A percentile compares a stretch with the other conserved stretches of the same genome.
Evolutionary conservation across 2,329 filamentous ascomycete species (phyloP).

Genomic region (Aspergillus sp.): DNA sequence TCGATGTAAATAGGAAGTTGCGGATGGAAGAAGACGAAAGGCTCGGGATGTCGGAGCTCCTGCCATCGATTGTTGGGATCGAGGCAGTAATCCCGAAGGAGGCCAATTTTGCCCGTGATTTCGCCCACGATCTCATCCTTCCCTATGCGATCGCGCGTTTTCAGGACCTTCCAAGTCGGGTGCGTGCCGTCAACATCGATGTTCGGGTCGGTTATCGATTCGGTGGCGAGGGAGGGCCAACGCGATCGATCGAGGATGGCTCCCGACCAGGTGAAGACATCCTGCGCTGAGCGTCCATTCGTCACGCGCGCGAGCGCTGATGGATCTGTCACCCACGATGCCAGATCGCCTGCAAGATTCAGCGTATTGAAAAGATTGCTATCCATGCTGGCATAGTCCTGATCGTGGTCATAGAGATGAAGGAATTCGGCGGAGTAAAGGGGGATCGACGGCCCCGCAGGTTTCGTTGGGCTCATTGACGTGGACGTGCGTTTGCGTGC

Average conservation of each 20-base stretch:
- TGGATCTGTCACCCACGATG: constrained; percentile 74
- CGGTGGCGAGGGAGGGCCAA: constrained; percentile 52
- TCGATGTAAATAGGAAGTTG: constrained; percentile 90
- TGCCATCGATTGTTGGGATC: constrained; percentile 67
- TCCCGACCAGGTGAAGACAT: constrained; percentile 68
- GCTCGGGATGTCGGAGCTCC: constrained; percentile 58
- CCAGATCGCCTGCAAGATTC: constrained; percentile 70
- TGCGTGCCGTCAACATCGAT: constrained; percentile 54
- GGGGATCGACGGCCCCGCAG: constrained; percentile 59
- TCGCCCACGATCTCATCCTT: constrained; percentile 63
- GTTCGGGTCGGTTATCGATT: constrained; percentile 52
- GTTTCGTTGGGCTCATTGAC: constrained; percentile 71
- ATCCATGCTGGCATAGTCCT: constrained; percentile 57
- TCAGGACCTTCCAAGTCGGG: constrained; percentile 66
- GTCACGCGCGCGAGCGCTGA: constrained; percentile 67
- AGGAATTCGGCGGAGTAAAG: constrained; percentile 75
- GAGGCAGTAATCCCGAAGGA: constrained; percentile 70
- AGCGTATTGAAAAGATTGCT: constrained; percentile 79
- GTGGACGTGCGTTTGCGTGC: constrained; percentile 61
- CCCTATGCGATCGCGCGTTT: constrained; percentile 51
- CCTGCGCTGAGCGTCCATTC: constrained; percentile 59
- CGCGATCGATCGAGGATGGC: constrained; percentile 54
- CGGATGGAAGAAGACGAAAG: constrained; percentile 85
- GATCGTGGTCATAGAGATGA: constrained; percentile 66
- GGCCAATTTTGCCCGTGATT: constrained; percentile 74